Conservation (phyloP, 2,329 filamentous ascomycete species). For the Alternaria sp. region DNA sequence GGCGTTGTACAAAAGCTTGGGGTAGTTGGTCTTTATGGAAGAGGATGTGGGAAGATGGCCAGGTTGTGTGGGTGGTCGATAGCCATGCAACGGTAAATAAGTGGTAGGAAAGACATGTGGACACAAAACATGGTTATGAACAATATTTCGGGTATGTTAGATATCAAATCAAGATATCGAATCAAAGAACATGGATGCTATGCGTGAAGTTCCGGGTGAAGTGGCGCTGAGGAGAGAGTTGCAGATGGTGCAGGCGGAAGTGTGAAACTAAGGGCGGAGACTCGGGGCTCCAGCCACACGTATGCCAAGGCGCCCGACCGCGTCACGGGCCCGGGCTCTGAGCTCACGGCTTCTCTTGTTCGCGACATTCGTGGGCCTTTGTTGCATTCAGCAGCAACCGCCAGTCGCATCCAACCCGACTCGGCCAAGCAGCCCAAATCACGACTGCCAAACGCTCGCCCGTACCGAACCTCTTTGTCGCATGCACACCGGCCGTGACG, state of each 20-base stretch:
- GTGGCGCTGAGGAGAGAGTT: neutral
- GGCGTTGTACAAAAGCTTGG: slow-evolving; percentile 5
- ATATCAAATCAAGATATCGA: slow-evolving; percentile 8
- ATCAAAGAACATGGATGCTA: neutral
- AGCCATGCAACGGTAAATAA: neutral
- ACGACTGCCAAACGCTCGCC: neutral
- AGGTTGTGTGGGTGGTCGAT: neutral
- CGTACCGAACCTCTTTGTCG: neutral
- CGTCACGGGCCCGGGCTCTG: slow-evolving; percentile 18
- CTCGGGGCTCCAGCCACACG: slow-evolving; percentile 7
- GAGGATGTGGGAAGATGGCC: neutral
- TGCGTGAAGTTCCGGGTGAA: neutral
- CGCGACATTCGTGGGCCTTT: slow-evolving; percentile 29
- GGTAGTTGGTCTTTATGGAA: neutral
- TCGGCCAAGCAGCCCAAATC: slow-evolving; percentile 20
- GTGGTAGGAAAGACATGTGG: slow-evolving; percentile 12
- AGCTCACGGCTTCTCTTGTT: slow-evolving; percentile 20
- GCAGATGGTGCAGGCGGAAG: neutral
- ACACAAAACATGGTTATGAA: slow-evolving; percentile 16
- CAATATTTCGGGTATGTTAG: slow-evolving; percentile 27
- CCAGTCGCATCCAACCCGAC: slow-evolving; percentile 29
- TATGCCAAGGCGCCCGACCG: slow-evolving; percentile 20
- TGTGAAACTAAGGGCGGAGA: neutral
- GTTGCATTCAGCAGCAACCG: slow-evolving; percentile 29
- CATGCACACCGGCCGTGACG: slow-evolving; percentile 1